Evolutionary conservation across 176 grass and related monocot genomes (phyloP).

Genomic region (Elymus sibiricus): DNA sequence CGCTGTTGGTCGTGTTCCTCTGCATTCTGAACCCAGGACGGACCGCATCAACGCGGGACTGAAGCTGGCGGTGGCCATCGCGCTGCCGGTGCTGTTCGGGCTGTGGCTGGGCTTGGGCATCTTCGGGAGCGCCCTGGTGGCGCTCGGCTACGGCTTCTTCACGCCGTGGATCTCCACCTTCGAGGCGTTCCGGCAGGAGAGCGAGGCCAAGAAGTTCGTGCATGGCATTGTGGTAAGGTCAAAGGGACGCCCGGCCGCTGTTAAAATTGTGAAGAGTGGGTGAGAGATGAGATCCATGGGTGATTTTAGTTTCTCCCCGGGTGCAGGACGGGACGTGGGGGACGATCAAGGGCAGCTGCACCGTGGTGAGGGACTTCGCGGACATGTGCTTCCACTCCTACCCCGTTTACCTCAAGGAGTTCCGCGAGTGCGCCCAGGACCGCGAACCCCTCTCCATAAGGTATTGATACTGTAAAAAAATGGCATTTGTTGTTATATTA

Average conservation of each 20-base stretch:
- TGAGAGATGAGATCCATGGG: neutral
- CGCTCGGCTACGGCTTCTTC: slow-evolving; percentile 84
- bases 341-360: slow-evolving; percentile 91
- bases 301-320: slow-evolving; percentile 28
- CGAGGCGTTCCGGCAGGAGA: slow-evolving; percentile 88
- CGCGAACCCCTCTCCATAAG: slow-evolving; percentile 70
- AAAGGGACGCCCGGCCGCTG: too few species aligned
- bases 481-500: too few species aligned
- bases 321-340: slow-evolving; percentile 91
- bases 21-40: slow-evolving; percentile 57
- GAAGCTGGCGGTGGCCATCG: slow-evolving; percentile 62
- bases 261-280: neutral
- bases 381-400: slow-evolving; percentile 84
- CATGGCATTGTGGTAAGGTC: slow-evolving; percentile 66
- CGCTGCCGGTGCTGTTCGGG: slow-evolving; percentile 65
- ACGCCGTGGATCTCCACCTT: slow-evolving; percentile 95
- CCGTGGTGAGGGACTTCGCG: slow-evolving; percentile 86
- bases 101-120: slow-evolving; percentile 78
- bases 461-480: slow-evolving; percentile 2
- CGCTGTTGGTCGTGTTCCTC: neutral
- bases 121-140: slow-evolving; percentile 73
- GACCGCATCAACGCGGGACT: slow-evolving; percentile 61
- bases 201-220: slow-evolving; percentile 66
- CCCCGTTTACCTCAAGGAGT: slow-evolving; percentile 67
- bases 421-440: slow-evolving; percentile 53